Evolutionary conservation across 208 protist species (phyloP).

Genomic region (Crithidia acanthocephali): DNA sequence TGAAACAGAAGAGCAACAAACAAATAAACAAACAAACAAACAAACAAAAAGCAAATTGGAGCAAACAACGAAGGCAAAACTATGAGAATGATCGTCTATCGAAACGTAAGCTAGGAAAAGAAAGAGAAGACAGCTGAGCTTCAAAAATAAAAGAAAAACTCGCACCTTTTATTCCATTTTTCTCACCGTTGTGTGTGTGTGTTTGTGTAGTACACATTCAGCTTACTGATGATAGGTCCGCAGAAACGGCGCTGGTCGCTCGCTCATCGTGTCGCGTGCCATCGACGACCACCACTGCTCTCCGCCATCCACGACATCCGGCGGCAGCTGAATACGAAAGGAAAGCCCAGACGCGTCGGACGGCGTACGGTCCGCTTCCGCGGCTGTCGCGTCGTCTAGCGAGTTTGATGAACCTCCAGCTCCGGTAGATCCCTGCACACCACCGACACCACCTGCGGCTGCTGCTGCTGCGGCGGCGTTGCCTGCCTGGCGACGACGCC

Average conservation of each 20-base stretch:
- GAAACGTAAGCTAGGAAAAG: too few species aligned
- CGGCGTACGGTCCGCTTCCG: neutral
- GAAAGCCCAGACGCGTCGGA: conserved; percentile 37
- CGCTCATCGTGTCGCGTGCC: conserved; percentile 34
- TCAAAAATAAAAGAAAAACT: too few species aligned
- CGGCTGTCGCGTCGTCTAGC: neutral
- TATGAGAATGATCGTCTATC: too few species aligned
- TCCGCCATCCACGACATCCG: conserved; percentile 67
- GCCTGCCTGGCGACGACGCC: conserved; percentile 12
- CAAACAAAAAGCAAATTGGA: too few species aligned
- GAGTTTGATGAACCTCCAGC: too few species aligned
- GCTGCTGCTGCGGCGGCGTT: neutral
- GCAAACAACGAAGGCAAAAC: too few species aligned
- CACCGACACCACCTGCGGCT: neutral
- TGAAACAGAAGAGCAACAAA: too few species aligned
- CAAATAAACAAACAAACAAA: too few species aligned
- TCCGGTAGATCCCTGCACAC: too few species aligned
- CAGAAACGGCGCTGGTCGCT: conserved; percentile 25
- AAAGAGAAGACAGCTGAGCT: too few species aligned
- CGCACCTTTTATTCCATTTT: too few species aligned
- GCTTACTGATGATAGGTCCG: conserved; percentile 6
- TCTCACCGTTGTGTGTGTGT: neutral
- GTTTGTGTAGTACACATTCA: neutral
- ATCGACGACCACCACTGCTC: conserved; percentile 48
- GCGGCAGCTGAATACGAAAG: conserved; percentile 66